Evolutionary conservation across 768 basidiomycete genomes (phyloP).

Genomic region (Lyophyllum atratum): DNA sequence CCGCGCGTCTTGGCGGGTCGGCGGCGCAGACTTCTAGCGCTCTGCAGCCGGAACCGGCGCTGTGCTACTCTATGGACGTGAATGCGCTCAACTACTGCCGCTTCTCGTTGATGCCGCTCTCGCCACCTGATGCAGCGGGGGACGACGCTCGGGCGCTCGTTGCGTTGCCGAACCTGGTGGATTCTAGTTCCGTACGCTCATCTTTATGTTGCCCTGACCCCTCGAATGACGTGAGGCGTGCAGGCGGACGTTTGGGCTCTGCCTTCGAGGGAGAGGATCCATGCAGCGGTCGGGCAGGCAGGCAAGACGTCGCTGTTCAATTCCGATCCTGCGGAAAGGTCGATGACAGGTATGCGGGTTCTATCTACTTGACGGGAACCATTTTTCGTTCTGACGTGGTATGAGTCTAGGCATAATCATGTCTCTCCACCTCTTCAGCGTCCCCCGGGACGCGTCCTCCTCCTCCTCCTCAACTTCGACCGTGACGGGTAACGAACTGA

Average conservation of each 20-base stretch:
- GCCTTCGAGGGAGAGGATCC: slow-evolving; percentile 66
- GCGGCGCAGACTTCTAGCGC: slow-evolving; percentile 46
- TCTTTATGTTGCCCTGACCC: no score
- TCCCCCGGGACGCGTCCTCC: slow-evolving; percentile 1
- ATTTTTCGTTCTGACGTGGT: background rate
- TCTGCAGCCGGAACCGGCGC: slow-evolving; percentile 43
- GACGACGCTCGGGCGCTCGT: slow-evolving; percentile 48
- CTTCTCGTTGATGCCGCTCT: slow-evolving; percentile 64
- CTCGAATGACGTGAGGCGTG: background rate
- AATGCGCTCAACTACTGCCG: slow-evolving; percentile 95
- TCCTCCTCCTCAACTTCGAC: slow-evolving; percentile 34
- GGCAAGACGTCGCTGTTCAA: slow-evolving; percentile 35
- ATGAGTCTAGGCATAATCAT: slow-evolving; percentile 76
- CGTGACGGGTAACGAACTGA: slow-evolving; percentile 40
- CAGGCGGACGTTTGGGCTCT: slow-evolving; percentile 90
- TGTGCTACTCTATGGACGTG: slow-evolving; percentile 77
- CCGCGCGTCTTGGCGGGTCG: slow-evolving; percentile 53
- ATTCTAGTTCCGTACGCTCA: slow-evolving; percentile 50
- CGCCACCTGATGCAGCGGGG: background rate
- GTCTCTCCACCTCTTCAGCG: slow-evolving; percentile 71
- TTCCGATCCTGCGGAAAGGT: slow-evolving; percentile 50
- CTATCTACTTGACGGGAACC: background rate
- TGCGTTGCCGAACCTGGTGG: slow-evolving; percentile 85
- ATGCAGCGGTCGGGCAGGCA: slow-evolving; percentile 81
- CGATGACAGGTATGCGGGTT: slow-evolving; percentile 51